These are phyloP conservation scores for Chaetomium fimeti DNA, from an alignment of 495 filamentous ascomycete genomes.

Conservation along the genomic window DNA sequence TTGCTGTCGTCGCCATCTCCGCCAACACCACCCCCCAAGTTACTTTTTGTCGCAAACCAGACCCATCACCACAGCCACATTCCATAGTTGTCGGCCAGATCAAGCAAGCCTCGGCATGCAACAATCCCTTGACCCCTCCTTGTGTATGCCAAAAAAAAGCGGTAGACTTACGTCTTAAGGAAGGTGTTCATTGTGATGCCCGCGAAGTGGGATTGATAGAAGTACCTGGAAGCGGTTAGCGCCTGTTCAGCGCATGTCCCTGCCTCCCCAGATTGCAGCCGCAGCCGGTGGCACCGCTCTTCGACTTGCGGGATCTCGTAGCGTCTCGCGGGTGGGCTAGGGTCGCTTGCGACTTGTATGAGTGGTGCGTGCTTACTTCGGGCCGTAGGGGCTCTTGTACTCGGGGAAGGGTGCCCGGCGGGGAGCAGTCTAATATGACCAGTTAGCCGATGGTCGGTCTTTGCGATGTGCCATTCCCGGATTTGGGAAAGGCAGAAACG, in stretches of 20 bases:
- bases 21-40: neutral
- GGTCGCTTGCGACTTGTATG: neutral
- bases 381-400: constrained; percentile 53
- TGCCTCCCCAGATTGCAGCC: neutral
- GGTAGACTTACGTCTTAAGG: constrained; percentile 40
- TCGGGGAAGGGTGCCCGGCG: constrained; percentile 33
- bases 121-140: neutral
- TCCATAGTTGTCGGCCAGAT: too few relatives aligned
- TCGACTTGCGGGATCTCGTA: neutral
- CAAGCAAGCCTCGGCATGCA: neutral
- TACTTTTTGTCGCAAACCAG: too few relatives aligned
- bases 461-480: neutral
- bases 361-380: constrained; percentile 47
- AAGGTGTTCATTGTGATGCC: constrained; percentile 41
- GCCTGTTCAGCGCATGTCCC: neutral
- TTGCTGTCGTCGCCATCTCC: neutral
- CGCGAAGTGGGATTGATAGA: constrained; percentile 45
- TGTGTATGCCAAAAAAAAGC: neutral
- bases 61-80: too few relatives aligned
- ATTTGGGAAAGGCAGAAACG: neutral
- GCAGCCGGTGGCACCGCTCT: neutral
- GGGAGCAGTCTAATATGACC: constrained; percentile 39
- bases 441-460: constrained; percentile 19
- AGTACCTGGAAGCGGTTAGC: constrained; percentile 47
- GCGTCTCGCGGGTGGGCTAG: neutral